Base-by-base conservation (phyloP, 768 basidiomycete genomes). In the Mycena galopus region DNA sequence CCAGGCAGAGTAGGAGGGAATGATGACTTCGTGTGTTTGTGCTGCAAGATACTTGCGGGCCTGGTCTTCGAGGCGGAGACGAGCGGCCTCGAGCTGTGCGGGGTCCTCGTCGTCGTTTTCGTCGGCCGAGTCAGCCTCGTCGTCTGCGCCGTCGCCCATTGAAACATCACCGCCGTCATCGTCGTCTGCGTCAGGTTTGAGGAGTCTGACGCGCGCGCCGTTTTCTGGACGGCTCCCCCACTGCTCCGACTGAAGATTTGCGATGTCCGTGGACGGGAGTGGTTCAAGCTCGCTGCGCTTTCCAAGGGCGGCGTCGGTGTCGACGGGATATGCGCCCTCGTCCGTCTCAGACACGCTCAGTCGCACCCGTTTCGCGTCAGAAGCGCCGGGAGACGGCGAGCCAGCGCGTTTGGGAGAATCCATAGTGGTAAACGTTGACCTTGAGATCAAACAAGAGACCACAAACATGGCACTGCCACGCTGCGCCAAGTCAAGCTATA, bases 1-100 rank as follows among this genome's bases (percentile, higher is more conserved):
- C 98, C 98, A 99, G 21, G 96, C 94, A 10, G 96, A 93, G 81
- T 99, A 99, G 29, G 96, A 97, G 10, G 98, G 98, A 61, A 99
- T 94, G 79, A 99, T 91, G 79, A 99, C 91, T 77, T 97, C 95
- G 84, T 99, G 97, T 1, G 96, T 97, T 82, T 99, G 98, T 0
- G 96, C 94, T 0, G 97, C 96, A 53, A 99, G 94, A 80, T 99
- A 99, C 78, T 97, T 95, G 66, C 92, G 92, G 63, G 93, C 96
- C 80, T 93, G 95, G 78, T 94, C 94, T 78, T 95, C 96, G 61
- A 93, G 90, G 37, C 90, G 90, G 68, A 89, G 84, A 75, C 94
- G 90, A 76, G 92, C 93, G 14, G 92, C 94, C 81, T 95, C 94
- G 50, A 94, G 85, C 77, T 94, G 92, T 6, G 93, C 94, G 3